A percentile compares a stretch with the other conserved stretches of the same genome.
Conservation (phyloP, 306 rosid species). For the Lotus japonicus region DNA sequence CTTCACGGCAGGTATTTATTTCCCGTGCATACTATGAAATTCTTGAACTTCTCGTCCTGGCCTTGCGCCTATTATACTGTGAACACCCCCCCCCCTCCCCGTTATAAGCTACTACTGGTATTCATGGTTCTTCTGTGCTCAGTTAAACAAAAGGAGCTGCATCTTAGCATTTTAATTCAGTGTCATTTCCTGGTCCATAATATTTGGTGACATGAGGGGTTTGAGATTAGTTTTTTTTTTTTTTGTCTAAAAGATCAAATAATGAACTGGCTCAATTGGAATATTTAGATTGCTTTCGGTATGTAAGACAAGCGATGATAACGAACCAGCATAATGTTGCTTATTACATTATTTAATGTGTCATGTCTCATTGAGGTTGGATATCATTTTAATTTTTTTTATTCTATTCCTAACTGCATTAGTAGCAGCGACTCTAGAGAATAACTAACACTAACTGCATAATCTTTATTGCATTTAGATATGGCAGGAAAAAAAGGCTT, state of each 20-base stretch:
- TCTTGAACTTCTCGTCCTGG: background rate
- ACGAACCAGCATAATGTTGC: constrained; percentile 10
- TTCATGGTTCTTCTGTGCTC: constrained; percentile 2
- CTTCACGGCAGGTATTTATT: constrained; percentile 75
- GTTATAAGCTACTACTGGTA: background rate
- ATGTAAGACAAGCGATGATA: background rate
- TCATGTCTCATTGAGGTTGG: constrained; percentile 5
- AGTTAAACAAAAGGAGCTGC: background rate
- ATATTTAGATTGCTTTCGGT: background rate
- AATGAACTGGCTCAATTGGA: constrained; percentile 1
- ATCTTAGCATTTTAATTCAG: background rate
- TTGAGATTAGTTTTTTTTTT: background rate
- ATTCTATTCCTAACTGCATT: background rate
- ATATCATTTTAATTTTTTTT: background rate
- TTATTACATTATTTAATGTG: background rate
- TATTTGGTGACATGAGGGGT: too few relatives aligned
- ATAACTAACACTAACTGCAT: constrained; percentile 11
- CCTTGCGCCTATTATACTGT: too few relatives aligned
- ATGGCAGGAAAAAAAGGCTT: background rate
- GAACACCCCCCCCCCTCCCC: too few relatives aligned
- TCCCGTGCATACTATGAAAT: constrained; percentile 17
- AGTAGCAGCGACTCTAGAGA: background rate
- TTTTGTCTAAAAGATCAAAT: constrained; percentile 1
- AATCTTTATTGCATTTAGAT: constrained; percentile 1
- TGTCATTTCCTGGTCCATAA: background rate